phyloP scores from a whole-genome alignment of 2,329 filamentous ascomycete species.

The Lasiodiplodia hormozganensis region DNA sequence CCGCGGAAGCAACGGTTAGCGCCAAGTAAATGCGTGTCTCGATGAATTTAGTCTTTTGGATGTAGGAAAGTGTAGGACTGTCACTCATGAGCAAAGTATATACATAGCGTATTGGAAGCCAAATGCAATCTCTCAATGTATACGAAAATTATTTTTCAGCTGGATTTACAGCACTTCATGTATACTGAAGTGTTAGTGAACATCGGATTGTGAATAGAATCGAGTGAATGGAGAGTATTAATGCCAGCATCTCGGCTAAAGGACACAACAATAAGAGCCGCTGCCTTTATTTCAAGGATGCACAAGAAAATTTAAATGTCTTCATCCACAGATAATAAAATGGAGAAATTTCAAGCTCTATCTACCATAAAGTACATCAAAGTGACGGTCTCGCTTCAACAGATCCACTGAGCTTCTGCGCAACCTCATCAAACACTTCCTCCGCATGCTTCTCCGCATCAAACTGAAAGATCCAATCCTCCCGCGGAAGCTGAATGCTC shows the following conservation, averaged over 20 bases:
- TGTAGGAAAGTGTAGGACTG: neutral
- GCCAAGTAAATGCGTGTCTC: neutral
- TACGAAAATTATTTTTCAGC: too few species aligned
- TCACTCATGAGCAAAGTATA: neutral
- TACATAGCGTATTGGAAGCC: too few species aligned
- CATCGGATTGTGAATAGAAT: too few species aligned
- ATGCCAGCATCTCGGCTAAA: too few species aligned
- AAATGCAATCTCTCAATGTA: too few species aligned
- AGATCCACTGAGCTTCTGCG: conserved; percentile 33
- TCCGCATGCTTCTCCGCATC: conserved; percentile 25
- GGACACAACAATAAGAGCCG: too few species aligned
- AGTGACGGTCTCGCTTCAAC: conserved; percentile 8
- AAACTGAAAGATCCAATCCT: conserved; percentile 21
- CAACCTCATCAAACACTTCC: conserved; percentile 34
- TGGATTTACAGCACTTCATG: too few species aligned
- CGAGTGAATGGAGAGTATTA: too few species aligned
- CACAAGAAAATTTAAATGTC: too few species aligned
- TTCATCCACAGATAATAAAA: too few species aligned
- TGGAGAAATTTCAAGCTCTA: neutral
- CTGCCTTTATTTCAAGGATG: too few species aligned
- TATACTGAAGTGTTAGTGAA: too few species aligned
- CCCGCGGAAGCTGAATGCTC: conserved; percentile 9
- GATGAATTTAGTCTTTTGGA: neutral
- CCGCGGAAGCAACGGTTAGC: conserved; percentile 7
- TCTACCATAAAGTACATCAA: neutral